phyloP scores from a whole-genome alignment of 1,139 yeast species.

The Suhomyces maxii region DNA sequence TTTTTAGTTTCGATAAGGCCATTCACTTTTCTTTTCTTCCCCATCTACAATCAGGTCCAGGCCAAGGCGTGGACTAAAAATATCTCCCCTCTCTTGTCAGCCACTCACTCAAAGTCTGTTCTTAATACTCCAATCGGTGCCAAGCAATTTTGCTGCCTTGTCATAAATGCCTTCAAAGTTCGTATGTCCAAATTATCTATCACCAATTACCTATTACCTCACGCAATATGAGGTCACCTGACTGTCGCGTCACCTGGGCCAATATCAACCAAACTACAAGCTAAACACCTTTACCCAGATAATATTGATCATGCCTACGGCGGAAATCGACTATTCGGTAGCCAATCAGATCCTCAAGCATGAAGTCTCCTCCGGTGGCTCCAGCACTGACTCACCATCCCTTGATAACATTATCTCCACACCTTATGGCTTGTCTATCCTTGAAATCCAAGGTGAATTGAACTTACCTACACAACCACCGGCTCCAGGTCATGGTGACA shows the following conservation, averaged over 20 bases:
- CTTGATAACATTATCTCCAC: constrained; percentile 40
- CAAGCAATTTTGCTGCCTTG: no score
- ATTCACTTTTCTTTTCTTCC: no score
- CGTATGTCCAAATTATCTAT: no score
- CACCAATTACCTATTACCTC: no score
- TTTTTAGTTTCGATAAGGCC: no score
- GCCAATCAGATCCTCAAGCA: constrained; percentile 22
- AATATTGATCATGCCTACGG: constrained; percentile 15
- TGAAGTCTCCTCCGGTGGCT: not conserved
- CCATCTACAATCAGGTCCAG: no score
- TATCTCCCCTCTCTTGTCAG: no score
- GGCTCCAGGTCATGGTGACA: constrained; percentile 16
- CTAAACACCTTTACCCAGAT: not conserved
- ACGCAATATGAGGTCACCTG: not conserved
- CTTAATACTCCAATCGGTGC: no score
- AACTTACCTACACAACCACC: constrained; percentile 51
- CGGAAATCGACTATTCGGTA: constrained; percentile 31
- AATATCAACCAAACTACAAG: not conserved
- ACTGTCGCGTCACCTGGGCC: not conserved
- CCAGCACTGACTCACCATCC: not conserved
- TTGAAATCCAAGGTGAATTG: constrained; percentile 74
- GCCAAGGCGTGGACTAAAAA: no score
- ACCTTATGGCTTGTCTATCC: constrained; percentile 54
- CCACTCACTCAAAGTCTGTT: no score
- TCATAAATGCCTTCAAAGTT: no score